These are phyloP conservation scores for Sporisorium reilianum DNA, from an alignment of 1,284 basidiomycete species.

Conservation along the genomic window DNA sequence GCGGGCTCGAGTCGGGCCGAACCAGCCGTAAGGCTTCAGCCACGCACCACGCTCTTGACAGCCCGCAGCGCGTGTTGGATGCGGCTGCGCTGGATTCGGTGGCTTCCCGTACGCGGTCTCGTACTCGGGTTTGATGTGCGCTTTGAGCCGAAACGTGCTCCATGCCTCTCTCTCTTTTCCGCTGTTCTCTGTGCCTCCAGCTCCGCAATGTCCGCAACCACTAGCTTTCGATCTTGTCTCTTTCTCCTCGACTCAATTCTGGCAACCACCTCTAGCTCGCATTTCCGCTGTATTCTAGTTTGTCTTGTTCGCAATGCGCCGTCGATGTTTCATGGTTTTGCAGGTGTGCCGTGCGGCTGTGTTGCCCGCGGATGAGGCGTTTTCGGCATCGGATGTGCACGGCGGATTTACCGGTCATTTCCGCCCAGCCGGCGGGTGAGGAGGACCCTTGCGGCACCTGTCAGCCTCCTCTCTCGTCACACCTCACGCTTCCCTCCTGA, in stretches of 20 bases:
- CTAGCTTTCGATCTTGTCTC: background rate
- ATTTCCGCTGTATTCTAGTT: slow-evolving; percentile 3
- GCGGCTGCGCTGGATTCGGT: slow-evolving; percentile 19
- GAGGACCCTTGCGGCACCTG: background rate
- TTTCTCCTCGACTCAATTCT: background rate
- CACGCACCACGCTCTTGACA: background rate
- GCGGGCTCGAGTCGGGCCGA: slow-evolving; percentile 8
- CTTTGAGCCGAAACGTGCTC: too few relatives aligned
- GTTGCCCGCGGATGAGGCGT: too few relatives aligned
- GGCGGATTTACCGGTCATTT: too few relatives aligned
- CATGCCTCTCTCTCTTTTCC: too few relatives aligned
- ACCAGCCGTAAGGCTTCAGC: slow-evolving; percentile 24
- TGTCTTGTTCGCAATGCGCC: background rate
- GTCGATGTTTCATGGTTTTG: too few relatives aligned
- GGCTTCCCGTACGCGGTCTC: slow-evolving; percentile 41
- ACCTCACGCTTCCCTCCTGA: too few relatives aligned
- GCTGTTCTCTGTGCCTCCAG: background rate
- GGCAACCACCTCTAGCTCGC: background rate
- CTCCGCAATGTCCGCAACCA: background rate
- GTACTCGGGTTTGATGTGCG: slow-evolving; percentile 24
- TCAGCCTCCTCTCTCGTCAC: too few relatives aligned
- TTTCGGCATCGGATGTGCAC: background rate
- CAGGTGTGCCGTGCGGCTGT: too few relatives aligned
- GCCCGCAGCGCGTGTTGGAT: slow-evolving; percentile 11
- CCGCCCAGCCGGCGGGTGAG: background rate